Evolutionary conservation across 2,329 filamentous ascomycete species (phyloP).

Genomic region (Aspergillus terreus): DNA sequence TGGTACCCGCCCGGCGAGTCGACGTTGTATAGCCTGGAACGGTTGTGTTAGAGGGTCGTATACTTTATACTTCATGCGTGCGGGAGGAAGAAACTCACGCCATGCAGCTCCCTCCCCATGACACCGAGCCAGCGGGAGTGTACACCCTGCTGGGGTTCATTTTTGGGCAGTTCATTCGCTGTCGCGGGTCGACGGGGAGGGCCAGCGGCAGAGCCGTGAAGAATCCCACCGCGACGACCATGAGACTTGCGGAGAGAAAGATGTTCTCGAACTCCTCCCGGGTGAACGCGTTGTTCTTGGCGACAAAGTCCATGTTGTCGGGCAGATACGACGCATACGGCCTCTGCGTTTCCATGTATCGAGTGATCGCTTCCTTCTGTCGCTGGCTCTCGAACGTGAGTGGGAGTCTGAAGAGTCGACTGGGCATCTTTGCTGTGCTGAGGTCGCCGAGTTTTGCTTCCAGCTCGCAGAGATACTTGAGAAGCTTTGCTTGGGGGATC

Average conservation of each 20-base stretch:
- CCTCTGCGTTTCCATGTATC: slow-evolving; percentile 61
- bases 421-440: slow-evolving; percentile 39
- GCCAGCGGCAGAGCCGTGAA: slow-evolving; percentile 53
- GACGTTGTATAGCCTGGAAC: slow-evolving; percentile 49
- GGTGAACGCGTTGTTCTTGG: slow-evolving; percentile 52
- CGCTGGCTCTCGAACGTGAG: slow-evolving; percentile 39
- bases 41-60: background rate
- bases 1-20: slow-evolving; percentile 57
- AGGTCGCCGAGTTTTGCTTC: slow-evolving; percentile 41
- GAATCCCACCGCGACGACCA: slow-evolving; percentile 54
- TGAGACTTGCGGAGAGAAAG: slow-evolving; percentile 48
- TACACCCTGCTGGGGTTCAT: slow-evolving; percentile 56
- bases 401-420: slow-evolving; percentile 44
- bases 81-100: slow-evolving; percentile 19
- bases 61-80: background rate
- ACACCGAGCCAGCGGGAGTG: slow-evolving; percentile 55
- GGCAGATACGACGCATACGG: slow-evolving; percentile 61
- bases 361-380: slow-evolving; percentile 50
- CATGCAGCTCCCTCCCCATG: slow-evolving; percentile 55
- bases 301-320: slow-evolving; percentile 57
- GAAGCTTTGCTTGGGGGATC: slow-evolving; percentile 35
- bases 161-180: slow-evolving; percentile 53
- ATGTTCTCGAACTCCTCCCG: slow-evolving; percentile 49
- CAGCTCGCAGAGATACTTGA: slow-evolving; percentile 34
- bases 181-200: slow-evolving; percentile 52